phyloP scores from a whole-genome alignment of 345 rosid species.

The Pistacia atlantica region DNA sequence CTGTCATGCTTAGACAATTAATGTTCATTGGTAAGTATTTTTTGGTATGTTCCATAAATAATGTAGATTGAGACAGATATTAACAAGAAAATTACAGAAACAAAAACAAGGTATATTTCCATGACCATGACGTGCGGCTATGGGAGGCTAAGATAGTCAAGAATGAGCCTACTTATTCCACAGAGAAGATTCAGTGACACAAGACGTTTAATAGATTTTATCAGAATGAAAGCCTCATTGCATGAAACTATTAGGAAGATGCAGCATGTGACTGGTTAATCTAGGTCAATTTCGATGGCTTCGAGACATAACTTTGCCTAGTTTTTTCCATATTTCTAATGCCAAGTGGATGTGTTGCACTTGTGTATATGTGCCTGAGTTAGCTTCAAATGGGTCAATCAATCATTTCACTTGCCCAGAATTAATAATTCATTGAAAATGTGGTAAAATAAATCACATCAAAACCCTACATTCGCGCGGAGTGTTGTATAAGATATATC shows the following conservation, averaged over 20 bases:
- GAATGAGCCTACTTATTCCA: background rate
- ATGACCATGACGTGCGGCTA: background rate
- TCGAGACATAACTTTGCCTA: background rate
- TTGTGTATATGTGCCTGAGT: no score
- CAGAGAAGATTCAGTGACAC: background rate
- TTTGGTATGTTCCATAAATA: background rate
- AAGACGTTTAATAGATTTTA: slow-evolving; percentile 13
- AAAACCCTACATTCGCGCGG: background rate
- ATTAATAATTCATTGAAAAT: no score
- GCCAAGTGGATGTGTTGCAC: no score
- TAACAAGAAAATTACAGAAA: no score
- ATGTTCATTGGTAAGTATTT: no score
- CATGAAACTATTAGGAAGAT: background rate
- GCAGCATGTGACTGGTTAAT: background rate
- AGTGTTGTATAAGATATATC: background rate
- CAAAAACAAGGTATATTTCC: background rate
- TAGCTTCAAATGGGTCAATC: background rate
- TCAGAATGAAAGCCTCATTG: background rate
- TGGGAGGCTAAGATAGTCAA: background rate
- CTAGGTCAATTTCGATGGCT: slow-evolving; percentile 14
- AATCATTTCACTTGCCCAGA: no score
- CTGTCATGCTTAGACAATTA: no score
- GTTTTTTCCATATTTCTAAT: background rate
- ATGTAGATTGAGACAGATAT: background rate
- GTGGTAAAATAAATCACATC: background rate